These are phyloP conservation scores for Rhinocladiella mackenziei DNA, from an alignment of 2,329 filamentous ascomycete genomes.

Conservation along the genomic window DNA sequence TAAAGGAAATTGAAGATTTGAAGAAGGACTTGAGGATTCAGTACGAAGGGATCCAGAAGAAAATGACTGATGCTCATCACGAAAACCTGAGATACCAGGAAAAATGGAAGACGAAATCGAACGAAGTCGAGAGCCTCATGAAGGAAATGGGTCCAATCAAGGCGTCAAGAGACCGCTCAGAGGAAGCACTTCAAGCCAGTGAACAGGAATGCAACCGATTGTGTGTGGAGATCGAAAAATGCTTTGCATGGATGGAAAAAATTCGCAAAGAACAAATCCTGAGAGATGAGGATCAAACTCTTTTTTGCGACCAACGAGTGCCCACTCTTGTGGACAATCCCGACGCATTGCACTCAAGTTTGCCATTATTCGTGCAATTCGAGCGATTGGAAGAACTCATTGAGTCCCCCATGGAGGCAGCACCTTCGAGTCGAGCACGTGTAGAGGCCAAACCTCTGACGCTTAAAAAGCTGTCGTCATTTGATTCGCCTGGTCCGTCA, in stretches of 20 bases:
- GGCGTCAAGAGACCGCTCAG: not conserved
- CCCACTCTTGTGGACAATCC: not conserved
- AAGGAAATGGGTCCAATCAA: not conserved
- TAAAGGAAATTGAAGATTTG: too few species aligned
- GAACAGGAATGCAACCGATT: constrained; percentile 3
- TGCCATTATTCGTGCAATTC: not conserved
- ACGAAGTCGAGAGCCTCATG: not conserved
- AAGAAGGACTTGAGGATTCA: too few species aligned
- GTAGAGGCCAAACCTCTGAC: too few species aligned
- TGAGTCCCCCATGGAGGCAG: not conserved
- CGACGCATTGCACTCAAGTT: not conserved
- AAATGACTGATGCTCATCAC: too few species aligned
- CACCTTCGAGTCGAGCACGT: constrained; percentile 3
- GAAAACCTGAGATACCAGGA: not conserved
- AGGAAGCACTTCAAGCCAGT: not conserved
- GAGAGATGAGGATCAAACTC: constrained; percentile 10
- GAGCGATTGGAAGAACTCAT: constrained; percentile 2
- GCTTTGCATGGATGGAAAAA: constrained; percentile 5
- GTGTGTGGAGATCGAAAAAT: not conserved
- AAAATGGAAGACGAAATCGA: not conserved
- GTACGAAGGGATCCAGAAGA: too few species aligned
- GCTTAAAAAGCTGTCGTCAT: too few species aligned
- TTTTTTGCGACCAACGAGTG: constrained; percentile 3
- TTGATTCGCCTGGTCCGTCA: constrained; percentile 1
- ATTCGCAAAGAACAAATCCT: constrained; percentile 4